A percentile compares a stretch with the other conserved stretches of the same genome.
These are phyloP conservation scores for Irpex lacteus DNA, from an alignment of 1,284 basidiomycete genomes.

Conservation along the genomic window DNA sequence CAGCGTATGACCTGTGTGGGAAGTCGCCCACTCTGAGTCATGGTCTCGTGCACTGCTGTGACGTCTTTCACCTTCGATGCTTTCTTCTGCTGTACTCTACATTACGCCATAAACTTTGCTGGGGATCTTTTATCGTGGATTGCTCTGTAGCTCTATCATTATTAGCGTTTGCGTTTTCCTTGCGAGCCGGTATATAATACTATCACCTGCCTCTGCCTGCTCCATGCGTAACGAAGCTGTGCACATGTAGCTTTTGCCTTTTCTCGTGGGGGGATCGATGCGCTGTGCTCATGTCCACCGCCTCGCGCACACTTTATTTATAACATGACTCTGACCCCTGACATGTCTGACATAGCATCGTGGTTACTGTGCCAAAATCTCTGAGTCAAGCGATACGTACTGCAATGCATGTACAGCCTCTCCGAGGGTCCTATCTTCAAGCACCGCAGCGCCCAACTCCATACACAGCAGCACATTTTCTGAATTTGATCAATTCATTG, in stretches of 20 bases:
- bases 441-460: not conserved
- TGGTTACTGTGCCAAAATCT: not conserved
- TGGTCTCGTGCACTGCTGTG: not conserved
- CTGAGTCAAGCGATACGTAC: not conserved
- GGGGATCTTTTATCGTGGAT: conserved; percentile 3
- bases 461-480: not conserved
- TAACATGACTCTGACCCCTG: not conserved
- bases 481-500: not conserved
- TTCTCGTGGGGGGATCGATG: not conserved
- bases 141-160: conserved; percentile 5
- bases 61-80: not conserved
- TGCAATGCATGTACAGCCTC: not conserved
- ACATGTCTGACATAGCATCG: too few species aligned
- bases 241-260: not conserved
- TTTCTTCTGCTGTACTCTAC: not conserved
- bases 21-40: not conserved
- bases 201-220: not conserved
- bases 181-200: not conserved
- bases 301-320: not conserved
- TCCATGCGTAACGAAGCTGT: not conserved
- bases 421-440: not conserved
- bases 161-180: not conserved
- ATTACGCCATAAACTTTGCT: not conserved
- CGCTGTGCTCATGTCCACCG: not conserved
- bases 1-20: not conserved